Percentiles rank a stretch among this genome's conserved stretches.
Evolutionary conservation across 1,284 basidiomycete genomes (phyloP).

Genomic region (Pseudozyma pruni): DNA sequence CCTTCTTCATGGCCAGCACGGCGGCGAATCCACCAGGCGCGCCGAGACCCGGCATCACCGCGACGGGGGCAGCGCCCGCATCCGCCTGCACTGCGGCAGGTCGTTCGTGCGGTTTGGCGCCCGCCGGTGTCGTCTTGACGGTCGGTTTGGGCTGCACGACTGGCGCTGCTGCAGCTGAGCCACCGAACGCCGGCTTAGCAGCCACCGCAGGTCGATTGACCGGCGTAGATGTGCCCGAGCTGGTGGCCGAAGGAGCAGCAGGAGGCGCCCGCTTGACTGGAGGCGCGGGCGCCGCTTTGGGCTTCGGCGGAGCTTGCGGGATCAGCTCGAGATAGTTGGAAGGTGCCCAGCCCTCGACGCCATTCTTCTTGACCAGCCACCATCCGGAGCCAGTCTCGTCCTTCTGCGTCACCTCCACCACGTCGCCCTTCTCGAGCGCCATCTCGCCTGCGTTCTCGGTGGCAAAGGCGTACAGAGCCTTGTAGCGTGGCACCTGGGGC

Average conservation of each 20-base stretch:
- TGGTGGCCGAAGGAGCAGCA: slow-evolving; percentile 64
- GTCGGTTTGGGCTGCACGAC: slow-evolving; percentile 70
- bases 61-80: slow-evolving; percentile 66
- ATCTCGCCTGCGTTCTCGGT: slow-evolving; percentile 89
- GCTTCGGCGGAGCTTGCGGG: slow-evolving; percentile 75
- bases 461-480: slow-evolving; percentile 76
- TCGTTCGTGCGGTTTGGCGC: slow-evolving; percentile 69
- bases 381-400: slow-evolving; percentile 76
- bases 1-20: slow-evolving; percentile 69
- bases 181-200: slow-evolving; percentile 49
- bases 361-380: slow-evolving; percentile 93
- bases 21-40: slow-evolving; percentile 68
- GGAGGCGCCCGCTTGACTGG: slow-evolving; percentile 67
- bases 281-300: slow-evolving; percentile 54
- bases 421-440: slow-evolving; percentile 86
- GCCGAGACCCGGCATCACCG: slow-evolving; percentile 69
- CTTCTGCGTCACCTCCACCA: slow-evolving; percentile 91
- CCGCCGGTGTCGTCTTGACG: slow-evolving; percentile 44
- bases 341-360: slow-evolving; percentile 91
- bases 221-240: slow-evolving; percentile 39
- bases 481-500: slow-evolving; percentile 80
- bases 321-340: slow-evolving; percentile 82
- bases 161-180: slow-evolving; percentile 75
- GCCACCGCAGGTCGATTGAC: slow-evolving; percentile 26
- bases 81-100: slow-evolving; percentile 59